Evolutionary conservation across 495 filamentous ascomycete genomes (phyloP).

Genomic region (Penicillium macrosclerotiorum): DNA sequence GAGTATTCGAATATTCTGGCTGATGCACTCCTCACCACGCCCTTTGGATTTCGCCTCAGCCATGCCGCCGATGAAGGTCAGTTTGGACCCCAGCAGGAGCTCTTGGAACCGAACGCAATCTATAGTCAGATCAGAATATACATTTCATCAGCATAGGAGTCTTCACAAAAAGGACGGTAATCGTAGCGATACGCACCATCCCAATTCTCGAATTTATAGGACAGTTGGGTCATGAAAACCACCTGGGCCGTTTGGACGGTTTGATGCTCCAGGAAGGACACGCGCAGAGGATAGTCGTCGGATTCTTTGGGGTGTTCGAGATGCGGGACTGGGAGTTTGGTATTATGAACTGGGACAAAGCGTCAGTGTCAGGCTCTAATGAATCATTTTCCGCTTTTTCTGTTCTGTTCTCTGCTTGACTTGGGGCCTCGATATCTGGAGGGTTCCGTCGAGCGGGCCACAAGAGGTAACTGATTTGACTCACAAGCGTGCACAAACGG

Average conservation of each 20-base stretch:
- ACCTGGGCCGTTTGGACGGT: slow-evolving; percentile 42
- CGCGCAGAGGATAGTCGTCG: slow-evolving; percentile 34
- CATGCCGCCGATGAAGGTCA: slow-evolving; percentile 44
- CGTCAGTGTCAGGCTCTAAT: neutral
- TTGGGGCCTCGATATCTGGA: too few species aligned
- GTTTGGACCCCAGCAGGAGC: slow-evolving; percentile 37
- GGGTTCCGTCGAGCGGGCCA: too few species aligned
- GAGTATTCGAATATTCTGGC: slow-evolving; percentile 46
- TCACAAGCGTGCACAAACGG: slow-evolving; percentile 44
- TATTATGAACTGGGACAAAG: slow-evolving; percentile 33
- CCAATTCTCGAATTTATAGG: slow-evolving; percentile 48
- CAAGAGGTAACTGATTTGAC: too few species aligned
- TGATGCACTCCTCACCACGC: slow-evolving; percentile 49
- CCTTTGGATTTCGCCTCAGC: slow-evolving; percentile 49
- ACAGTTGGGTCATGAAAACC: slow-evolving; percentile 42
- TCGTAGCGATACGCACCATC: slow-evolving; percentile 25
- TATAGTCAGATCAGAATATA: neutral
- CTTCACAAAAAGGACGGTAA: too few species aligned
- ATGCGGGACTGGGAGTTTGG: slow-evolving; percentile 44
- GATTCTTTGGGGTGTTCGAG: slow-evolving; percentile 42
- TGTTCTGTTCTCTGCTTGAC: neutral
- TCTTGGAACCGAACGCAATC: slow-evolving; percentile 39
- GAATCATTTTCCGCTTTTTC: neutral
- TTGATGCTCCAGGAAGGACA: slow-evolving; percentile 48
- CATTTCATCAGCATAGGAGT: too few species aligned